Conservation (phyloP, 2,329 filamentous ascomycete genomes). For the Calcarisporium arbuscula region DNA sequence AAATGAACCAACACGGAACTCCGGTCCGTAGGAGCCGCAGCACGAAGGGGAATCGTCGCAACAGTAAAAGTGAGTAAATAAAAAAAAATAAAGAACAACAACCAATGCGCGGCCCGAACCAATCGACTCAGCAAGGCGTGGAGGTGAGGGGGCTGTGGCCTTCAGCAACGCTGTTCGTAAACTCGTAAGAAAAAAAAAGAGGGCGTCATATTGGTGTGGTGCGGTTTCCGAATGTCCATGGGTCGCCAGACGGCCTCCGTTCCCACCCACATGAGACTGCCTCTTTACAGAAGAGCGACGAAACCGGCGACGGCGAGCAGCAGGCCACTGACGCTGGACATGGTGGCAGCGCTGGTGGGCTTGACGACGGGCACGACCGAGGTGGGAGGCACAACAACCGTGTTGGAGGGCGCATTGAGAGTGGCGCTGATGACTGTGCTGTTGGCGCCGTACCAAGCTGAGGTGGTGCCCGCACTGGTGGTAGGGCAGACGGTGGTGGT, state of each 20-base stretch:
- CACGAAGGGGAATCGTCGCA: constrained; percentile 16
- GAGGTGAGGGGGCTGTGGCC: background rate
- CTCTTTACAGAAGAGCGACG: constrained; percentile 27
- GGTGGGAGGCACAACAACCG: constrained; percentile 13
- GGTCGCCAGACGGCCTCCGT: constrained; percentile 5
- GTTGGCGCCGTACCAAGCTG: constrained; percentile 24
- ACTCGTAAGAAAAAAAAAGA: too few relatives aligned
- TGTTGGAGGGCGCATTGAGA: constrained; percentile 6
- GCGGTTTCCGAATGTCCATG: constrained; percentile 11
- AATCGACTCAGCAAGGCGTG: constrained; percentile 1
- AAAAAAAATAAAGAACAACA: constrained; percentile 6
- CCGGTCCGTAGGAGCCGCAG: constrained; percentile 20
- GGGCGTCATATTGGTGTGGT: constrained; percentile 26
- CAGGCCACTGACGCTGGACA: constrained; percentile 28
- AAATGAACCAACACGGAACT: constrained; percentile 11
- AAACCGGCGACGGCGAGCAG: constrained; percentile 28
- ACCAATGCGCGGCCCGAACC: constrained; percentile 4
- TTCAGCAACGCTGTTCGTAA: constrained; percentile 14
- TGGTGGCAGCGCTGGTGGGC: constrained; percentile 21
- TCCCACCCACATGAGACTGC: constrained; percentile 15
- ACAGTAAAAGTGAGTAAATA: constrained; percentile 3
- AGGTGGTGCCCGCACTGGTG: constrained; percentile 19
- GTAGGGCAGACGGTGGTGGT: constrained; percentile 20
- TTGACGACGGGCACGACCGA: too few relatives aligned
- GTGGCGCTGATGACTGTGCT: constrained; percentile 20